Evolutionary conservation across 805 yeast genomes (phyloP).

Genomic region (Ogataea wickerhamii): DNA sequence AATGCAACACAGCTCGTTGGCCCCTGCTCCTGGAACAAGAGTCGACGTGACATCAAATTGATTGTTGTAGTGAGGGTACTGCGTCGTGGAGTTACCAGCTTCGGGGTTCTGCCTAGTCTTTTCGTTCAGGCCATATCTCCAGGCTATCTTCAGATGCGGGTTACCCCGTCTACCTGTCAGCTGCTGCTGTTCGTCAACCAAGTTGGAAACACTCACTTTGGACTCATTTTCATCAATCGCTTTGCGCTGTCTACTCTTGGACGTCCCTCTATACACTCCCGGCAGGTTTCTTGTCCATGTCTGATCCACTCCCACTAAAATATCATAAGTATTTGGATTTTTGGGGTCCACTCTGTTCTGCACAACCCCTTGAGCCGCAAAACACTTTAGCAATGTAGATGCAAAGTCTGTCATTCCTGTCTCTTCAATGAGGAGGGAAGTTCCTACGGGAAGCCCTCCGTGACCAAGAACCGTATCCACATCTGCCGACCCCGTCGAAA

Average conservation of each 20-base stretch:
- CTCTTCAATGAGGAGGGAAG: slow-evolving; percentile 70
- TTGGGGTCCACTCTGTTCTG: slow-evolving; percentile 51
- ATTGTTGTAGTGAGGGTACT: slow-evolving; percentile 52
- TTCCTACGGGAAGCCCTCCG: slow-evolving; percentile 81
- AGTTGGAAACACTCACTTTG: slow-evolving; percentile 64
- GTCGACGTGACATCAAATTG: slow-evolving; percentile 77
- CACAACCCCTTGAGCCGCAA: slow-evolving; percentile 71
- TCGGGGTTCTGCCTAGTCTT: slow-evolving; percentile 30
- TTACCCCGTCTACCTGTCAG: slow-evolving; percentile 5
- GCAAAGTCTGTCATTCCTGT: slow-evolving; percentile 86
- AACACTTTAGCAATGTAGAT: slow-evolving; percentile 61
- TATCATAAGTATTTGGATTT: slow-evolving; percentile 50
- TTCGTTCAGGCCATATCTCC: slow-evolving; percentile 75
- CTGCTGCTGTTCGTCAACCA: slow-evolving; percentile 38
- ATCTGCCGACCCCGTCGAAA: slow-evolving; percentile 77
- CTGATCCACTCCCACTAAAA: slow-evolving; percentile 57
- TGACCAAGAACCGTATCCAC: slow-evolving; percentile 74
- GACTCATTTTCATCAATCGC: slow-evolving; percentile 54
- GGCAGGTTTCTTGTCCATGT: slow-evolving; percentile 71
- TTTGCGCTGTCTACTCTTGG: slow-evolving; percentile 61
- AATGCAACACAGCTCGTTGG: slow-evolving; percentile 57
- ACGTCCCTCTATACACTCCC: slow-evolving; percentile 67
- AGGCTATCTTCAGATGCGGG: slow-evolving; percentile 77
- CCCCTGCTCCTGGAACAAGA: slow-evolving; percentile 60
- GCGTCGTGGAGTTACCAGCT: slow-evolving; percentile 26